Base-by-base conservation (phyloP, 116 monocot genomes). In the Papilionanthe hybrid region DNA sequence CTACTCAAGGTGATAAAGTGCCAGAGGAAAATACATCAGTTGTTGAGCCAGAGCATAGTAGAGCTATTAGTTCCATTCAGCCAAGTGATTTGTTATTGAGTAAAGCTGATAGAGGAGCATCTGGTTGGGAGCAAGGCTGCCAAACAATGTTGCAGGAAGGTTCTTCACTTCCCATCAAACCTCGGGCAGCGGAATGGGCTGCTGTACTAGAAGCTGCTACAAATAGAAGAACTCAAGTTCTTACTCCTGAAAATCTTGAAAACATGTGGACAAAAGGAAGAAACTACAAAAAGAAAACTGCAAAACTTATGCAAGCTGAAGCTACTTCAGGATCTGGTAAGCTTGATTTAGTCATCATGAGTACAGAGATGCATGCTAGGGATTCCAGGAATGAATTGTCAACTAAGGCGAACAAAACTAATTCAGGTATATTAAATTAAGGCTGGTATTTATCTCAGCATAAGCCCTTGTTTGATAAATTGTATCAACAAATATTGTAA, bases 231-330 rank as follows among this genome's bases (percentile, higher is more conserved):
- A 85, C 90, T 86, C 88, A 99, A 85, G 91, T 99, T 82, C 91
- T 99, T 77, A 90, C 92, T 42, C 95, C 98, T 84, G 98, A 99
- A 79, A 99, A 99, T 91, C 86, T 99, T 83, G 98, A 99, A 22
- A 93, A 95, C 75, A 87, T 99, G 95, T 99, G 98, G 98, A 88
- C 95, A 50, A 99, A 90, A 90, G 98, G 98, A 79, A 92, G 91
- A 90, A 92, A 99, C 83, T 99, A 99, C 85, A 81, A 91, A 78
- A 99, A 93, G 83, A 99, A 93, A 75, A 83, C 78, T 77, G 86
- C 84, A 20, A 83, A 86, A 18, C 76, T 89, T 63, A 23, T 77
- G 17, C 88, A 89, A 83, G 78, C 79, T 49, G 86, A 76, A 19
- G n/a, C 32, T 47, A 63, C 83, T 25, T 72, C 78, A 75, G 73